Conservation (phyloP, 108 stramenopile genomes). For the Phaeodactylum tricornutum region DNA sequence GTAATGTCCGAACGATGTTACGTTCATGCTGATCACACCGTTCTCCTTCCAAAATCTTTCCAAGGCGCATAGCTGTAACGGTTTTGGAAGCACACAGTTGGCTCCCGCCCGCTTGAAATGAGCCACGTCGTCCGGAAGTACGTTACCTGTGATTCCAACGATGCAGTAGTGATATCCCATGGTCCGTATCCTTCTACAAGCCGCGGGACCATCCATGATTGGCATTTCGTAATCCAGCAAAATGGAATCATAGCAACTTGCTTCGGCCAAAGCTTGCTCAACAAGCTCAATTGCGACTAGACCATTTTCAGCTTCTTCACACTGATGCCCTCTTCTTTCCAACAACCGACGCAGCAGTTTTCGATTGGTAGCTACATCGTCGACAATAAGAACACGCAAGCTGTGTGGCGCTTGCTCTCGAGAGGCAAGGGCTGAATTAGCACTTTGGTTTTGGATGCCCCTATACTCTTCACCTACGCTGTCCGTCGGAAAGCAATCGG, state of each 20-base stretch:
- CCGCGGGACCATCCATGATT: slow-evolving; percentile 23
- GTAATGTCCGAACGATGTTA: background rate
- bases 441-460: background rate
- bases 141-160: slow-evolving; percentile 25
- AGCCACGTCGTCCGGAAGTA: slow-evolving; percentile 17
- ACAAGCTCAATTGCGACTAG: slow-evolving; percentile 13
- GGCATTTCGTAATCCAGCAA: slow-evolving; percentile 23
- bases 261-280: slow-evolving; percentile 3
- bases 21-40: background rate
- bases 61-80: slow-evolving; percentile 10
- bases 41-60: slow-evolving; percentile 16
- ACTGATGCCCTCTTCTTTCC: slow-evolving; percentile 5
- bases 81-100: slow-evolving; percentile 22
- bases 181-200: slow-evolving; percentile 12
- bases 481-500: too few species aligned
- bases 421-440: background rate
- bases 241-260: background rate
- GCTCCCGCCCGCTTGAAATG: slow-evolving; percentile 15
- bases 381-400: slow-evolving; percentile 9
- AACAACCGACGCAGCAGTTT: slow-evolving; percentile 18
- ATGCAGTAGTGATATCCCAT: slow-evolving; percentile 14
- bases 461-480: background rate
- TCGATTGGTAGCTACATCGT: slow-evolving; percentile 17
- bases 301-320: slow-evolving; percentile 21
- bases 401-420: background rate